A percentile compares a stretch with the other conserved stretches of the same genome.
phyloP scores from a whole-genome alignment of 73 alveolate genomes.

The Paramecium pentaurelia region DNA sequence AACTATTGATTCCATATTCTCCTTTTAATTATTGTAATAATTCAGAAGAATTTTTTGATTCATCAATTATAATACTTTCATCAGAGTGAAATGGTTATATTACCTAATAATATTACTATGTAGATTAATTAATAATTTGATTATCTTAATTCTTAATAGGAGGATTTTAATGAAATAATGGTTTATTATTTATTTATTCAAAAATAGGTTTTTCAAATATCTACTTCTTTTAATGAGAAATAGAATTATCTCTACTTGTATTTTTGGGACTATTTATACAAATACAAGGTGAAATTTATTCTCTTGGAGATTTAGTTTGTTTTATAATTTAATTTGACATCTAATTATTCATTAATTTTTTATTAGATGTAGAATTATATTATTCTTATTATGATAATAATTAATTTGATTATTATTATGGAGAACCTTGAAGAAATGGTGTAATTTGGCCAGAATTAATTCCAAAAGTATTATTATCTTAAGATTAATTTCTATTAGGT shows the following conservation, averaged over 20 bases:
- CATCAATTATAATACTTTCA: neutral
- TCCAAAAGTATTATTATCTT: neutral
- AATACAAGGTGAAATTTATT: neutral
- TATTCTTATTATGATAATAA: neutral
- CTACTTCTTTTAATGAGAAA: neutral
- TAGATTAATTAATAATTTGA: neutral
- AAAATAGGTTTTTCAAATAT: neutral
- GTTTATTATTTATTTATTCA: neutral
- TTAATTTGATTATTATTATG: neutral
- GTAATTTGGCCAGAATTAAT: neutral
- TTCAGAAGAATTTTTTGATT: neutral
- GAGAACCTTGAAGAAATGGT: neutral
- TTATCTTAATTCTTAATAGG: neutral
- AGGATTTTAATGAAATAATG: neutral
- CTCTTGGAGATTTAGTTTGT: neutral
- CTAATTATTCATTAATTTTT: neutral
- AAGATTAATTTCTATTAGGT: neutral
- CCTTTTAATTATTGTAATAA: neutral
- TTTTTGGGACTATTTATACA: neutral
- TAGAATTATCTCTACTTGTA: neutral
- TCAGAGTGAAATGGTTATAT: neutral
- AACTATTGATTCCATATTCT: neutral
- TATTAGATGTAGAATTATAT: neutral
- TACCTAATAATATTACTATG: neutral
- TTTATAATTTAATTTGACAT: neutral